Evolutionary conservation across 1,139 yeast genomes (phyloP).

Genomic region (Pneumocystis murina): DNA sequence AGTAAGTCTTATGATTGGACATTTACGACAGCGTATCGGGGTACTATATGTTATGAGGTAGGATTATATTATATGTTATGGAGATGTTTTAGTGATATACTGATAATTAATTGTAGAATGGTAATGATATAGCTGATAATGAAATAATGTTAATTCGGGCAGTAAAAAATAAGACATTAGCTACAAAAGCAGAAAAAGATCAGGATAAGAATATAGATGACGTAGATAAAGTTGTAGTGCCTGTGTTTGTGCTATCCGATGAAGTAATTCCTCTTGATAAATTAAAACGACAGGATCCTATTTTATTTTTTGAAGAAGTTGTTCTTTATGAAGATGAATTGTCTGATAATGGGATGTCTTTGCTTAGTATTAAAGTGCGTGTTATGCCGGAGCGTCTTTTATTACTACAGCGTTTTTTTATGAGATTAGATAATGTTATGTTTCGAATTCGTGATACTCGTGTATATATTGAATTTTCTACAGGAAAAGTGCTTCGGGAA

Average conservation of each 20-base stretch:
- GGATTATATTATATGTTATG: background rate
- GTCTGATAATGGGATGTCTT: constrained; percentile 87
- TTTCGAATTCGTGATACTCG: constrained; percentile 76
- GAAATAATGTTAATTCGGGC: too few relatives aligned
- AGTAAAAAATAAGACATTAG: background rate
- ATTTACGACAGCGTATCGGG: constrained; percentile 65
- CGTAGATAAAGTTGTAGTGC: background rate
- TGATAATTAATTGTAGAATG: background rate
- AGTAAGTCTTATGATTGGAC: constrained; percentile 94
- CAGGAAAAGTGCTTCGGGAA: constrained; percentile 54
- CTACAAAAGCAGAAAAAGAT: background rate
- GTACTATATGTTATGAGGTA: constrained; percentile 28
- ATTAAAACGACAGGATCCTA: constrained; percentile 65
- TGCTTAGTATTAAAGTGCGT: constrained; percentile 61
- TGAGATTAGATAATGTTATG: constrained; percentile 79
- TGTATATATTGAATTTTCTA: constrained; percentile 60
- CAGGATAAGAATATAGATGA: background rate
- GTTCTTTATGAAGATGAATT: constrained; percentile 84
- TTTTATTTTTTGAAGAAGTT: constrained; percentile 75
- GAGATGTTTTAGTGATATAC: background rate
- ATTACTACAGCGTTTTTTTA: constrained; percentile 57
- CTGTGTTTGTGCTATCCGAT: constrained; percentile 14
- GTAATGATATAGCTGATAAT: background rate
- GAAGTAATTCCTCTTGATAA: constrained; percentile 51
- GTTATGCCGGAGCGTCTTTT: constrained; percentile 77